These are phyloP conservation scores for Leptosphaerulina australis DNA, from an alignment of 2,329 filamentous ascomycete genomes.

Conservation along the genomic window DNA sequence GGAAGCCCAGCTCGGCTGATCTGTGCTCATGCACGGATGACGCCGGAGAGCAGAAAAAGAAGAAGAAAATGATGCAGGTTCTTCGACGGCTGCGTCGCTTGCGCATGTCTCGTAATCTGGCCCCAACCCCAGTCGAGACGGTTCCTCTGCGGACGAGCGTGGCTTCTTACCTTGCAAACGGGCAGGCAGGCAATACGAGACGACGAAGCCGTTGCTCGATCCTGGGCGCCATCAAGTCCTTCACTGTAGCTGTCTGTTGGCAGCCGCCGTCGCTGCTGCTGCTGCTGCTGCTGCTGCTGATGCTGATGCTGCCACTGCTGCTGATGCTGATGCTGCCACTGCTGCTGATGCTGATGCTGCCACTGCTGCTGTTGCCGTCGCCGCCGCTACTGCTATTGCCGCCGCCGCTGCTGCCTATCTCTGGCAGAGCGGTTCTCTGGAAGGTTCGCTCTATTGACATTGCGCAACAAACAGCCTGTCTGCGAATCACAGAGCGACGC, in stretches of 20 bases:
- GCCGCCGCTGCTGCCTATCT: constrained; percentile 8
- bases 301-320: too few relatives aligned
- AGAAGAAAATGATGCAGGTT: constrained; percentile 40
- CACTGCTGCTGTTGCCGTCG: too few relatives aligned
- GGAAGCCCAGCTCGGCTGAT: constrained; percentile 40
- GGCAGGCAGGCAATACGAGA: constrained; percentile 37
- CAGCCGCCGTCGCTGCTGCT: too few relatives aligned
- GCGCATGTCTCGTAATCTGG: constrained; percentile 31
- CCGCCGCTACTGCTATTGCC: too few relatives aligned
- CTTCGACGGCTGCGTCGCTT: constrained; percentile 35
- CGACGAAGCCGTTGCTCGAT: constrained; percentile 35
- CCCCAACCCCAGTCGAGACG: constrained; percentile 27
- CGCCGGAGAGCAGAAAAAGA: constrained; percentile 34
- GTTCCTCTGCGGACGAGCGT: constrained; percentile 26
- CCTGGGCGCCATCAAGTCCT: constrained; percentile 23
- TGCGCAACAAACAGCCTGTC: background rate
- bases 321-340: too few relatives aligned
- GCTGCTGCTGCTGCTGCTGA: too few relatives aligned
- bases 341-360: too few relatives aligned
- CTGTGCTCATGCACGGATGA: constrained; percentile 43
- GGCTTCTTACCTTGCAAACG: constrained; percentile 33
- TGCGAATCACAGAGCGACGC: constrained; percentile 13
- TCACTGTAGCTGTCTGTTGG: constrained; percentile 15
- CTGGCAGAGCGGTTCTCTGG: background rate
- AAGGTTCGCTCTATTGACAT: constrained; percentile 6